Base-by-base conservation (phyloP, 805 yeast genomes). In the Candida gorgasii region DNA sequence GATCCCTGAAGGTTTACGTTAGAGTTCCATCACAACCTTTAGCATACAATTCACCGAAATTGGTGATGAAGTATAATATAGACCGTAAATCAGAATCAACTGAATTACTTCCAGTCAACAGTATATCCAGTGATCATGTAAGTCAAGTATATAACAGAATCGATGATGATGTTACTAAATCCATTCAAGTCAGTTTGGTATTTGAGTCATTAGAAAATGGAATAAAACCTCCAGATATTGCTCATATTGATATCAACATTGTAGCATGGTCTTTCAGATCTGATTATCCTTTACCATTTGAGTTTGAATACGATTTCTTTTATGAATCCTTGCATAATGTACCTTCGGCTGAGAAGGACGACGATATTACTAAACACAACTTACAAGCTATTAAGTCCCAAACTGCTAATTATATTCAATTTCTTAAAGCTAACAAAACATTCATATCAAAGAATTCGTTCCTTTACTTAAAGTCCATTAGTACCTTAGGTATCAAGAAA, bases 251-350 rank as follows among this genome's bases (percentile, higher is more conserved):
- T 11, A 44, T 57, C 15, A 69, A 66, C 43, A 51, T 70, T 6
- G 65, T 70, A 2, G 58, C 67, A 12, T 70, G 75, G 75, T 51
- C 75, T 1, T 68, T 63, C 49, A 52, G 57, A 30, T 57, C 74
- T 3, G 73, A 67, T 17, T 69, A 61, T 42, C 74, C 75, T 3
- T 49, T 71, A 22, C 75, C 74, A 5, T 51, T 65, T 36, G 57
- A 60, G 19, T 46, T 71, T 15, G 68, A 63, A 8, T 69, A 67
- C 42, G 76, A 71, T 43, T 70, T 71, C 48, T 67, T 69, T 49
- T 69, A 71, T 17, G 55, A 55, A 31, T 57, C 61, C 3, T 32
- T 42, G 19, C 36, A 33, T 24, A 18, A 11, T 11, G 28, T 11
- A 7, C 28, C 24, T 7, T 5, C 6, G 23, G 33, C 13, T 13